These are phyloP conservation scores for Beta corolliflora DNA, from an alignment of 179 eudicot species.

Conservation along the genomic window DNA sequence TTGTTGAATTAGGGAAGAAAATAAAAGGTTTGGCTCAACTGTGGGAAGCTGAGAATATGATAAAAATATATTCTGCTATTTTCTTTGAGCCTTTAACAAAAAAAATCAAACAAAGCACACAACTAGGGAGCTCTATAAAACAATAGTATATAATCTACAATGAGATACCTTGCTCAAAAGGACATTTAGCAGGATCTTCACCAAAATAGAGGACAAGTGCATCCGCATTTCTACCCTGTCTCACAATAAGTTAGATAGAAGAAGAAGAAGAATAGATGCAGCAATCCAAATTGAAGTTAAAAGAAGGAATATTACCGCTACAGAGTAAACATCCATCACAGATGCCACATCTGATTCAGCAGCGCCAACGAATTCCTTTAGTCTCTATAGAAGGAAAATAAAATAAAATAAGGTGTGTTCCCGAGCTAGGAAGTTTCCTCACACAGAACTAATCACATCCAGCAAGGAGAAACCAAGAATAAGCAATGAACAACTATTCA, in stretches of 20 bases:
- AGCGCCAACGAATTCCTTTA: constrained; percentile 55
- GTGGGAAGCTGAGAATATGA: background rate
- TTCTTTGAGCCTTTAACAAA: background rate
- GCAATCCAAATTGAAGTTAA: constrained; percentile 7
- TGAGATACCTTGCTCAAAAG: constrained; percentile 81
- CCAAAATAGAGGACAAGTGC: constrained; percentile 81
- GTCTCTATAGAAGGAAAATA: constrained; percentile 44
- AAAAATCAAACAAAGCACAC: background rate
- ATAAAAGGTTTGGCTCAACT: background rate
- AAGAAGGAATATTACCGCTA: constrained; percentile 56
- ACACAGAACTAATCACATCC: background rate
- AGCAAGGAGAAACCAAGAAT: background rate
- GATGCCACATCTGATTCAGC: constrained; percentile 75
- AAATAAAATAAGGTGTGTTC: background rate
- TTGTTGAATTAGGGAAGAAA: background rate
- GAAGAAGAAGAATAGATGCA: background rate
- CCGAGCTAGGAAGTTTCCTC: background rate
- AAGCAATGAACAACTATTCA: background rate
- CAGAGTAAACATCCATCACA: constrained; percentile 60
- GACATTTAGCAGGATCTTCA: constrained; percentile 89
- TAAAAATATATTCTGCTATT: background rate
- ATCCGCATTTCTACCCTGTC: constrained; percentile 92
- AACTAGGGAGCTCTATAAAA: background rate
- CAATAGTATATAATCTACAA: background rate
- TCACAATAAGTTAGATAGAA: constrained; percentile 30